phyloP scores from a whole-genome alignment of 306 rosid species.

The Fagus sylvatica region DNA sequence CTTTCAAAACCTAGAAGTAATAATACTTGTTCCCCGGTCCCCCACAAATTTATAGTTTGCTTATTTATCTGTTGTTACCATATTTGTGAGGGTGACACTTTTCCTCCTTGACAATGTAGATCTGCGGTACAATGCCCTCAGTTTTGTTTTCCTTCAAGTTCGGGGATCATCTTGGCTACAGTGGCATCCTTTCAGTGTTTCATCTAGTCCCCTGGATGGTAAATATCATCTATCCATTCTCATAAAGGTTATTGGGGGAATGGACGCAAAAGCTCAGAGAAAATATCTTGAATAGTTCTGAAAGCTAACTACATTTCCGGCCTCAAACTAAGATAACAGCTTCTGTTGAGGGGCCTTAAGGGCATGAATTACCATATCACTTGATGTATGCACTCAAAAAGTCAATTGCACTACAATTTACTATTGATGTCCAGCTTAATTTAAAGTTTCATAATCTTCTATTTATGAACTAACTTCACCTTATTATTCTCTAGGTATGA shows the following conservation, averaged over 20 bases:
- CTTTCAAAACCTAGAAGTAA: slow-evolving; percentile 85
- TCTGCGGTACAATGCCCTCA: slow-evolving; percentile 83
- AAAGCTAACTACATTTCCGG: slow-evolving; percentile 26
- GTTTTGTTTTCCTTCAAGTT: slow-evolving; percentile 87
- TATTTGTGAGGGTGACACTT: slow-evolving; percentile 16
- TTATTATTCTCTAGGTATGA: slow-evolving; percentile 62
- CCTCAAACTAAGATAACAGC: slow-evolving; percentile 48
- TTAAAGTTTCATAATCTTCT: not conserved
- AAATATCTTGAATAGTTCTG: slow-evolving; percentile 34
- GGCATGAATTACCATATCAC: slow-evolving; percentile 86
- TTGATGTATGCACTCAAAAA: slow-evolving; percentile 51
- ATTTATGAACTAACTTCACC: slow-evolving; percentile 11
- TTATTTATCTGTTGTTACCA: slow-evolving; percentile 2
- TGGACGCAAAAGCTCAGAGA: slow-evolving; percentile 70
- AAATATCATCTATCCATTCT: slow-evolving; percentile 72
- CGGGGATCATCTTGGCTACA: slow-evolving; percentile 84
- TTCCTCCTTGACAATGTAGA: slow-evolving; percentile 39
- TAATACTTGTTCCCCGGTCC: not conserved
- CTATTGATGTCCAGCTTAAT: not conserved
- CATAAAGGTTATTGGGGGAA: slow-evolving; percentile 85
- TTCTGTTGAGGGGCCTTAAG: slow-evolving; percentile 95
- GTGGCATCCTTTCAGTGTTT: slow-evolving; percentile 99
- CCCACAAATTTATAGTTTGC: not conserved
- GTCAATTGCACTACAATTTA: not conserved
- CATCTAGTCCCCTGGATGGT: slow-evolving; percentile 93